Conservation (phyloP, 73 alveolate genomes). For the Urostyla sp. region DNA sequence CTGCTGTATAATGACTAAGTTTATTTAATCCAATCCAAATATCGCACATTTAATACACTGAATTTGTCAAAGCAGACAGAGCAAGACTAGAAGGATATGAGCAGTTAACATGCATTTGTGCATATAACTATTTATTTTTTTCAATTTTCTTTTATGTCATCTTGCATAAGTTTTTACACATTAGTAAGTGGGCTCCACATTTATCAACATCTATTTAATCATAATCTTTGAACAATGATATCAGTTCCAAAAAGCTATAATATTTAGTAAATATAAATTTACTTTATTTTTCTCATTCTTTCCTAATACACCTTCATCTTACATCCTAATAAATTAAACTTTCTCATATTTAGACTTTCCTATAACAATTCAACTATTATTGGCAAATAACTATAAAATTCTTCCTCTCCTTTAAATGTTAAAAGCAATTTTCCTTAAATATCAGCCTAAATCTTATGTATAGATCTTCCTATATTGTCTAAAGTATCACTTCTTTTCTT, state of each 20-base stretch:
- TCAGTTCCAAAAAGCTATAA: conserved; percentile 25
- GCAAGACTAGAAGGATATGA: conserved; percentile 36
- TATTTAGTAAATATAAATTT: neutral
- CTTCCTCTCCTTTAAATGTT: conserved; percentile 30
- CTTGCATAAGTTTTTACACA: conserved; percentile 33
- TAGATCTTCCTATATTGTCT: conserved; percentile 33
- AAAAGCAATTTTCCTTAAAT: neutral
- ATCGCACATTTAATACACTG: conserved; percentile 34
- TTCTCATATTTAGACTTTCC: conserved; percentile 22
- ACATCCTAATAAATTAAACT: conserved; percentile 49
- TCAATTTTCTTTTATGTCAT: conserved; percentile 4
- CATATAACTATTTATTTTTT: conserved; percentile 9
- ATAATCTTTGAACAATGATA: neutral
- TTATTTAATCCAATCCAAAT: conserved; percentile 47
- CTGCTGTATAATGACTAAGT: conserved; percentile 16
- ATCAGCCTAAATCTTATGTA: conserved; percentile 2
- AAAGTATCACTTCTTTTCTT: conserved; percentile 6
- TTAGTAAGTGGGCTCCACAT: conserved; percentile 23
- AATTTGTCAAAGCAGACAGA: conserved; percentile 31
- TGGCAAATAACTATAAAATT: neutral
- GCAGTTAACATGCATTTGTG: conserved; percentile 48
- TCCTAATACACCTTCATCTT: conserved; percentile 51
- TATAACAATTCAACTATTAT: conserved; percentile 14
- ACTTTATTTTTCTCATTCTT: conserved; percentile 46
- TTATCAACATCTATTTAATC: conserved; percentile 32